These are phyloP conservation scores for Allium fistulosum DNA, from an alignment of 106 monocot genomes.

Conservation along the genomic window DNA sequence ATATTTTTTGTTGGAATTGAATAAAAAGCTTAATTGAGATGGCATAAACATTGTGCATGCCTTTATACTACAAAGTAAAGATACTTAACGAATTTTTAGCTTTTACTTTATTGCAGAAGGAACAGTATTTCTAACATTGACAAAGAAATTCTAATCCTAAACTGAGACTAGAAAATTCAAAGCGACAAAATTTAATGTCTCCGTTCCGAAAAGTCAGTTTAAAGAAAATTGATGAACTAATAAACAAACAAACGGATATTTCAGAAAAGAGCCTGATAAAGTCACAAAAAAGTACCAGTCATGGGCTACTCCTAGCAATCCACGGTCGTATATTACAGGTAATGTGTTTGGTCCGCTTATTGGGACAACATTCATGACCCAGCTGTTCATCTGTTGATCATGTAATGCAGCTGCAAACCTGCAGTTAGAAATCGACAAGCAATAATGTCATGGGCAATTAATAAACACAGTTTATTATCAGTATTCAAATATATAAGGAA, in stretches of 20 bases:
- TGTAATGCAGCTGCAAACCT: slow-evolving; percentile 90
- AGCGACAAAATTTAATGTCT: not conserved
- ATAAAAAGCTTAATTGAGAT: too few relatives aligned
- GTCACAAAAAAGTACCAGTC: slow-evolving; percentile 55
- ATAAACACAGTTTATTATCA: not conserved
- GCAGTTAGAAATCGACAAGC: slow-evolving; percentile 3
- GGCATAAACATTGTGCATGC: too few relatives aligned
- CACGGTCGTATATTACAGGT: slow-evolving; percentile 92
- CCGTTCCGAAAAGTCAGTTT: not conserved
- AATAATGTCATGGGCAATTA: not conserved
- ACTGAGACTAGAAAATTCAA: not conserved
- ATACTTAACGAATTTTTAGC: too few relatives aligned
- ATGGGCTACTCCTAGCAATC: slow-evolving; percentile 78
- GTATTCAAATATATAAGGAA: too few relatives aligned
- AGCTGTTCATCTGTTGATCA: slow-evolving; percentile 57
- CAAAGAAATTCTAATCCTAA: too few relatives aligned
- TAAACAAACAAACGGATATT: not conserved
- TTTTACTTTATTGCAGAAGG: too few relatives aligned
- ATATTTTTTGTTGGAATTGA: too few relatives aligned
- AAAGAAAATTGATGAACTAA: not conserved
- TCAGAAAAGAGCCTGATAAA: not conserved
- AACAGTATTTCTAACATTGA: too few relatives aligned
- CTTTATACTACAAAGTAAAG: too few relatives aligned
- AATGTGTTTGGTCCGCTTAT: slow-evolving; percentile 71
- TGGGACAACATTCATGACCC: slow-evolving; percentile 95